phyloP scores from a whole-genome alignment of 2,329 filamentous ascomycete species.

The Raffaelea deltoideospora region DNA sequence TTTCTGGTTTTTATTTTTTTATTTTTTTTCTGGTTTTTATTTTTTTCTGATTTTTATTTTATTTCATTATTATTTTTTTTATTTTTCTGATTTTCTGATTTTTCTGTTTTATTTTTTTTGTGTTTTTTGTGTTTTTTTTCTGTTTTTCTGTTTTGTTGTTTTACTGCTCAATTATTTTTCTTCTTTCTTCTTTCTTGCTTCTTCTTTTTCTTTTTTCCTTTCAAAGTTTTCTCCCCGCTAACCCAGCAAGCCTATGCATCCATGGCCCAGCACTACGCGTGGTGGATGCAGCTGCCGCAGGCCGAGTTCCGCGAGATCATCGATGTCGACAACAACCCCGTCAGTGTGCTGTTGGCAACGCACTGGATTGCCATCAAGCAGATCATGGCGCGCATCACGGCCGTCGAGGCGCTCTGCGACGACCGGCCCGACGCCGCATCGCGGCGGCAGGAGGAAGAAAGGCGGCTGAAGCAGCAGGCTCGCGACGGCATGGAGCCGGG shows the following conservation, averaged over 20 bases:
- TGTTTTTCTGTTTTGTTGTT: too few relatives aligned
- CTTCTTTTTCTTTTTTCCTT: neutral
- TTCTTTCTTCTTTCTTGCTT: neutral
- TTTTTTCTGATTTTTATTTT: too few relatives aligned
- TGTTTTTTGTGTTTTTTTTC: too few relatives aligned
- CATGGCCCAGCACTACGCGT: conserved; percentile 34
- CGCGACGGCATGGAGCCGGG: conserved; percentile 22
- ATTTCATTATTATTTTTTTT: too few relatives aligned
- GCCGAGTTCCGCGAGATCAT: conserved; percentile 34
- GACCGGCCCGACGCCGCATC: too few relatives aligned
- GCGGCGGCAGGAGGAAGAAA: too few relatives aligned
- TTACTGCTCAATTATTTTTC: too few relatives aligned
- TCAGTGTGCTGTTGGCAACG: conserved; percentile 30
- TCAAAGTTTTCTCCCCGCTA: too few relatives aligned
- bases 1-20: too few relatives aligned
- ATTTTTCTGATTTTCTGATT: too few relatives aligned
- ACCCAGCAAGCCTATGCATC: conserved; percentile 28
- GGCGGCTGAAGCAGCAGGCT: conserved; percentile 12
- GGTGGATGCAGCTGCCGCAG: conserved; percentile 44
- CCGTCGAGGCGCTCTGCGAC: neutral
- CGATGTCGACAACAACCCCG: conserved; percentile 28
- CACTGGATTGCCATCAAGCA: conserved; percentile 41
- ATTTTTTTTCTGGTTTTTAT: too few relatives aligned
- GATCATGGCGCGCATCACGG: conserved; percentile 35
- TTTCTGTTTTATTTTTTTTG: too few relatives aligned